Base-by-base conservation (phyloP, 805 yeast genomes). In the Maudiozyma barnettii region DNA sequence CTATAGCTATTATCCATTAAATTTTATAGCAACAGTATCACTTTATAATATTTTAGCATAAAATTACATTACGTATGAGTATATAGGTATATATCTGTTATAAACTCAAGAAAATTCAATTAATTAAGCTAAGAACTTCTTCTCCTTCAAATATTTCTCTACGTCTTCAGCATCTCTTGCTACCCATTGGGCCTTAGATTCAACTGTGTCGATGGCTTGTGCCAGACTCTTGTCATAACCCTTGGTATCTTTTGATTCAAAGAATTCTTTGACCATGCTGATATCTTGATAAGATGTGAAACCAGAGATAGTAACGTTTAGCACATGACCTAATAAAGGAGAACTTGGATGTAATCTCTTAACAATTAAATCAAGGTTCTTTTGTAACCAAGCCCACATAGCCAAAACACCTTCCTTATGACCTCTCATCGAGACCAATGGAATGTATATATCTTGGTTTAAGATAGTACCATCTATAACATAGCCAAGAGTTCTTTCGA, bases 341-440 rank as follows among this genome's bases (percentile, higher is more conserved):
- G 83, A 74, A 13, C 86, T 82, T 13, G 95, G 86, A 43, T 96
- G 95, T 61, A 87, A 75, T 56, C 74, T 70, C 63, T 78, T 73
- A 56, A 69, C 66, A 51, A 91, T 62, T 43, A 69, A 74, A 47
- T 78, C 85, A 89, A 93, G 90, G 65, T 89, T 81, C 12, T 50
- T 57, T 56, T 75, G 73, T 57, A 79, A 59, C 95, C 96, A 91
- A n/a, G 59, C 48, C 86, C 89, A 90, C 53, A 82, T 67, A 10
- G 78, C 75, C 54, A 77, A 77, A 49, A 82, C 71, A 69, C 95
- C 95, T 37, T 68, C 71, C 49, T 68, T 73, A 58, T 80, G 80
- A 16, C 75, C 60, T 57, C 82, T 72, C 70, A 87, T 69, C 37
- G 91, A 89, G 50, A 70, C 77, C 77, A 90, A 72, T 53, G 95